Conservation (phyloP, 2,329 filamentous ascomycete genomes). For the Phoma herbarum region DNA sequence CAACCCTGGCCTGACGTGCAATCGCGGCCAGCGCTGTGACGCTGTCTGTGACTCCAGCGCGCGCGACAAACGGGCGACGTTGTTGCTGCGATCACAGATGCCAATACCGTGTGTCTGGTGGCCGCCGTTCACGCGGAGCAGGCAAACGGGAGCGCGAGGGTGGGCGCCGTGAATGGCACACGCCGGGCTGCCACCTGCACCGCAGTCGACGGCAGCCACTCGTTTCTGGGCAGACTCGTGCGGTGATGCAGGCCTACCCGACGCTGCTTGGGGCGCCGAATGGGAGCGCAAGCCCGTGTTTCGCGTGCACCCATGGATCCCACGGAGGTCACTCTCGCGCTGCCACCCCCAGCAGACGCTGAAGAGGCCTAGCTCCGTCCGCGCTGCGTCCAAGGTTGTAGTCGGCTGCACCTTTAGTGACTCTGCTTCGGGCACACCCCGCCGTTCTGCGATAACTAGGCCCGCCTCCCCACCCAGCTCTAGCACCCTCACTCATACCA, state of each 20-base stretch:
- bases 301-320: constrained; percentile 22
- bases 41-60: constrained; percentile 3
- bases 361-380: constrained; percentile 10
- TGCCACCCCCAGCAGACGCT: constrained; percentile 5
- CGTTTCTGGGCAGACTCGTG: constrained; percentile 11
- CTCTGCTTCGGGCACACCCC: constrained; percentile 19
- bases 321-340: constrained; percentile 15
- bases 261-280: constrained; percentile 47
- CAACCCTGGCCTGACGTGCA: constrained; percentile 1
- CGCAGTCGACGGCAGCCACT: constrained; percentile 23
- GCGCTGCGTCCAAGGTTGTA: constrained; percentile 3
- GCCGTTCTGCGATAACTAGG: constrained; percentile 31
- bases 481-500: constrained; percentile 27
- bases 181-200: background rate
- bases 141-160: constrained; percentile 24
- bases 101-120: background rate
- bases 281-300: constrained; percentile 24
- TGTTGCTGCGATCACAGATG: background rate
- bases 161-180: constrained; percentile 10
- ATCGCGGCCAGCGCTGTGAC: constrained; percentile 8
- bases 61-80: constrained; percentile 13
- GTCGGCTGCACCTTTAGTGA: background rate
- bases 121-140: constrained; percentile 10
- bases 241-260: constrained; percentile 47
- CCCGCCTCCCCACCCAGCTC: constrained; percentile 37